Conservation (phyloP, 768 basidiomycete genomes). For the Glaciozyma martinii region DNA sequence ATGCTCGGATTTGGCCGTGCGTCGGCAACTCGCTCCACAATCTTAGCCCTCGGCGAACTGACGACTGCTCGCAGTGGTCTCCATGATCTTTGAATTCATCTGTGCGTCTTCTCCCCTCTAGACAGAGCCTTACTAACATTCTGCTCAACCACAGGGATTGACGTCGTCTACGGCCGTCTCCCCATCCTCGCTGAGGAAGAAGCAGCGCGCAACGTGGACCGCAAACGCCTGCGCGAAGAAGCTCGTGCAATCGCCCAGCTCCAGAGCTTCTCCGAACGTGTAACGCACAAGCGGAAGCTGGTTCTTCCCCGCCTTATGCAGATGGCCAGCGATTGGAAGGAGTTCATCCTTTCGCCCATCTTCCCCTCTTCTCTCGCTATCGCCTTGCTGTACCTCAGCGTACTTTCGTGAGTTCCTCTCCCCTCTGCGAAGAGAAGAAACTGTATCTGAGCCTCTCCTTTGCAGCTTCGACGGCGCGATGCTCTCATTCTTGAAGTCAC, state of each 20-base stretch:
- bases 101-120: slow-evolving; percentile 25
- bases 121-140: neutral
- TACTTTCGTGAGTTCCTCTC: slow-evolving; percentile 29
- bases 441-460: too few relatives aligned
- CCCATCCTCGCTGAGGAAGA: slow-evolving; percentile 35
- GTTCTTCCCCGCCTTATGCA: neutral
- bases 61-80: slow-evolving; percentile 26
- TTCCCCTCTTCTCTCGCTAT: slow-evolving; percentile 45
- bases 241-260: neutral
- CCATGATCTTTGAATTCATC: slow-evolving; percentile 44
- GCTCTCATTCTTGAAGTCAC: slow-evolving; percentile 48
- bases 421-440: too few relatives aligned
- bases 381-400: slow-evolving; percentile 46
- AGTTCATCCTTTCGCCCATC: slow-evolving; percentile 41
- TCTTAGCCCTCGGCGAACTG: too few relatives aligned
- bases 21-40: too few relatives aligned
- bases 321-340: neutral
- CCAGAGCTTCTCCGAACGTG: neutral
- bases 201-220: neutral
- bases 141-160: slow-evolving; percentile 35
- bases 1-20: slow-evolving; percentile 39
- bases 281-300: neutral
- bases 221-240: neutral
- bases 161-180: slow-evolving; percentile 43
- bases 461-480: slow-evolving; percentile 50